Evolutionary conservation across 495 filamentous ascomycete genomes (phyloP).

Genomic region (Lindgomyces ingoldianus): DNA sequence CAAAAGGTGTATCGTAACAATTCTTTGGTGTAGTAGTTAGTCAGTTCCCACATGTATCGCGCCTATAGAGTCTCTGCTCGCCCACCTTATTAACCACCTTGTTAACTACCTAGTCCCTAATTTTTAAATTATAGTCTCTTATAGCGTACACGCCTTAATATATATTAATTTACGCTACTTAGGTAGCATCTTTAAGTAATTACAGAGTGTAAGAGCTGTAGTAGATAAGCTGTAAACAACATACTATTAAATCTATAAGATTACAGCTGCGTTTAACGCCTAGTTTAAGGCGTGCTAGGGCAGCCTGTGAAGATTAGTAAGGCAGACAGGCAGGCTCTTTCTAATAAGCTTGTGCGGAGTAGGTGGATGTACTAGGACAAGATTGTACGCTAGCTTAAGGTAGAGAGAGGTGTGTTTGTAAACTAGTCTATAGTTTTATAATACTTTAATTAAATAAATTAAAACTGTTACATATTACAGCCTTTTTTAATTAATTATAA

Average conservation of each 20-base stretch:
- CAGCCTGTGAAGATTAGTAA: background rate
- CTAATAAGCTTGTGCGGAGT: background rate
- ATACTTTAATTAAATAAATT: background rate
- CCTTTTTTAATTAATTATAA: background rate
- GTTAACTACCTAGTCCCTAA: too few relatives aligned
- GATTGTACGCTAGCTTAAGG: background rate
- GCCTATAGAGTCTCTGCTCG: too few relatives aligned
- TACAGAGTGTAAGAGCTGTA: background rate
- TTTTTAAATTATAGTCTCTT: too few relatives aligned
- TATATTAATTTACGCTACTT: too few relatives aligned
- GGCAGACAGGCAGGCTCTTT: background rate
- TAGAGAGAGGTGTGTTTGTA: background rate
- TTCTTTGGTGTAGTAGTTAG: too few relatives aligned
- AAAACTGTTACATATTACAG: background rate
- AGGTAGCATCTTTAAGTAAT: background rate
- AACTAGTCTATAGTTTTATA: background rate
- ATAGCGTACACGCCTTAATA: too few relatives aligned
- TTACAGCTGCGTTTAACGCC: background rate
- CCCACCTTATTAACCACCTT: too few relatives aligned
- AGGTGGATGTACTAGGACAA: conserved; percentile 2
- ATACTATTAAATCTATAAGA: background rate
- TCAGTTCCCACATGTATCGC: too few relatives aligned
- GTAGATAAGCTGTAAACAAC: background rate
- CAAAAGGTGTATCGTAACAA: too few relatives aligned
- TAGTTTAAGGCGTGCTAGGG: background rate